Conservation (phyloP, 495 filamentous ascomycete species). For the Aspergillus cavernicola region DNA sequence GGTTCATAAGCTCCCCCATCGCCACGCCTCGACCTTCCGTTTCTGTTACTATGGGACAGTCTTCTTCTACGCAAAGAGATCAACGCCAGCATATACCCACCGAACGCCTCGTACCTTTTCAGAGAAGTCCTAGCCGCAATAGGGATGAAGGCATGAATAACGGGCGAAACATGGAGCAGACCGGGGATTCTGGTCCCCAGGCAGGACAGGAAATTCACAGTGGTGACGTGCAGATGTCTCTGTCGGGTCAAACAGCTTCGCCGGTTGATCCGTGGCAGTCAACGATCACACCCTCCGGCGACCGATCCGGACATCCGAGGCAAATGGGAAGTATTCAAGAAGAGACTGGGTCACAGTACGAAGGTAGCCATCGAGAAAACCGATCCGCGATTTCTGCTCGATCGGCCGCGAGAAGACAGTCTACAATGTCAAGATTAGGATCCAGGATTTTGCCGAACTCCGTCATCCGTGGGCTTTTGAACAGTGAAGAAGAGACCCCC, state of each 20-base stretch:
- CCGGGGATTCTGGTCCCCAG: slow-evolving; percentile 22
- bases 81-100: slow-evolving; percentile 26
- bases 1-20: slow-evolving; percentile 21
- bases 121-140: slow-evolving; percentile 22
- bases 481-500: slow-evolving; percentile 46
- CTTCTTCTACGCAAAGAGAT: slow-evolving; percentile 43
- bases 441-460: slow-evolving; percentile 50
- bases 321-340: slow-evolving; percentile 38
- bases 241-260: slow-evolving; percentile 13
- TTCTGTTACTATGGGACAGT: slow-evolving; percentile 48
- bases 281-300: slow-evolving; percentile 12
- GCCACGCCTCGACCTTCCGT: slow-evolving; percentile 14
- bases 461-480: slow-evolving; percentile 41
- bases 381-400: slow-evolving; percentile 37
- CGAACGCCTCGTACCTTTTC: slow-evolving; percentile 20
- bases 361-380: slow-evolving; percentile 26
- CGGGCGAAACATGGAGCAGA: slow-evolving; percentile 28
- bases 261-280: slow-evolving; percentile 24
- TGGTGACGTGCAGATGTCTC: slow-evolving; percentile 15
- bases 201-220: slow-evolving; percentile 17
- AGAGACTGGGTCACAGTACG: slow-evolving; percentile 26
- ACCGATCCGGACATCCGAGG: slow-evolving; percentile 10
- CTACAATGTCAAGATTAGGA: slow-evolving; percentile 49
- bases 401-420: slow-evolving; percentile 46
- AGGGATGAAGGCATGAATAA: slow-evolving; percentile 45